Base-by-base conservation (phyloP, 1,139 yeast species). In the Nakaseomyces bracarensis region DNA sequence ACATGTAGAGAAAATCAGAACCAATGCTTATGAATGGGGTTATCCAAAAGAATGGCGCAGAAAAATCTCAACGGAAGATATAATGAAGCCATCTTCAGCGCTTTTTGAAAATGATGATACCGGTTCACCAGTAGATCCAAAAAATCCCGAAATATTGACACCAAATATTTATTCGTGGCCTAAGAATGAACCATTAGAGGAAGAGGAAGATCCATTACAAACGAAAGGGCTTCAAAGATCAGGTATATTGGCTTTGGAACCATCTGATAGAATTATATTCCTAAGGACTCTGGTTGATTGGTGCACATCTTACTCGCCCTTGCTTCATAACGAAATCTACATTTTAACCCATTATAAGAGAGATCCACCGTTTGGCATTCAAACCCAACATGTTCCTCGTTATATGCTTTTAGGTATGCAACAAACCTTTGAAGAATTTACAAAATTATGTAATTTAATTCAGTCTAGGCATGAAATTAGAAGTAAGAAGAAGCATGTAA, bases 251-350 rank as follows among this genome's bases (percentile, higher is more conserved):
- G 76, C 75, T 0, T 58, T 77, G 21, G 49, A 58, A 9, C 76
- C 81, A 0, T 39, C 43, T 2, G 76, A 76, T 46, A 57, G 82
- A 41, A 57, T 76, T 16, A 60, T 74, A 8, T 50, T 75, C 49
- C 47, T 77, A 18, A 65, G 75, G 36, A 58, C 70, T 1, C 57
- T 77, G 45, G 64, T 66, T 1, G 72, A 70, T 44, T 77, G 82
- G 82, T 62, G 72, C 26, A 50, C 71, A 3, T 52, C 70, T 0
- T 56, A 68, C 9, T 74, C 79, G 0, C 72, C 70, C 15, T 53
- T 57, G 3, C 61, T 76, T 4, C 75, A 67, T 49, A 49, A 58
- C 4, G 66, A 62, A 35, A 62, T 75, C 3, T 51, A 55, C 33
- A 52, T 53, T 34, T 41, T 59, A 16, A 49, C 63, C 2, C 63